A percentile compares a stretch with the other conserved stretches of the same genome.
Evolutionary conservation across 176 grass and related monocot species (phyloP).

Genomic region (Olyra latifolia): DNA sequence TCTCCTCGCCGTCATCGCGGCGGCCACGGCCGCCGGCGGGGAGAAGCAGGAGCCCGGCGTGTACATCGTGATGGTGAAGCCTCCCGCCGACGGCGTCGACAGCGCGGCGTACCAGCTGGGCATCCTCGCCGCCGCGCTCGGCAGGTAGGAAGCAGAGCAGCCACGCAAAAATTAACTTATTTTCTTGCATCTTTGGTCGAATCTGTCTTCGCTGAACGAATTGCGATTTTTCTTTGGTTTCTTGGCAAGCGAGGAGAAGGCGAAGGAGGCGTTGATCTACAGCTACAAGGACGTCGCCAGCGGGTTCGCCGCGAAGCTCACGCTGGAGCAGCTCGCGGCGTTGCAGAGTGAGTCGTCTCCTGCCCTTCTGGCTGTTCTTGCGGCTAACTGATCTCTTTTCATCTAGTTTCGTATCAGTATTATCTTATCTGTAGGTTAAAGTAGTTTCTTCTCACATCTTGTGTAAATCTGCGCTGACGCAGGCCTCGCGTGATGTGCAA

Average conservation of each 20-base stretch:
- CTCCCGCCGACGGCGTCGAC: constrained; percentile 10
- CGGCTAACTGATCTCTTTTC: neutral
- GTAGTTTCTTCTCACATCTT: neutral
- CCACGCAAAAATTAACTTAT: neutral
- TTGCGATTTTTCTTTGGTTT: neutral
- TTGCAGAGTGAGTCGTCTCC: constrained; percentile 50
- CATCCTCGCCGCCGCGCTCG: constrained; percentile 49
- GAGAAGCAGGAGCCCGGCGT: neutral
- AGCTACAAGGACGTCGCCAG: constrained; percentile 49
- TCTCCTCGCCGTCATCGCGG: neutral
- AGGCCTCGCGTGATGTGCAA: neutral
- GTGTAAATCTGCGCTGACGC: neutral
- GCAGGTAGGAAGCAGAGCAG: constrained; percentile 26
- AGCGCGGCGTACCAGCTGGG: constrained; percentile 5
- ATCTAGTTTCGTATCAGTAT: neutral
- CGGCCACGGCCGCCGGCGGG: neutral
- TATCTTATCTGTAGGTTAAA: neutral
- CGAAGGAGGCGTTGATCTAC: constrained; percentile 63
- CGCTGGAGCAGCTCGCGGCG: constrained; percentile 48
- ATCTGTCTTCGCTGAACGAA: neutral
- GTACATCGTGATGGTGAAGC: constrained; percentile 45
- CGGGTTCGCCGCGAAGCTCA: constrained; percentile 78
- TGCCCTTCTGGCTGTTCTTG: neutral
- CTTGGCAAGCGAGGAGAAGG: constrained; percentile 48
- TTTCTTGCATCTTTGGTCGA: neutral